phyloP scores from a whole-genome alignment of 176 grass and related monocot species.

The Avena eriantha region DNA sequence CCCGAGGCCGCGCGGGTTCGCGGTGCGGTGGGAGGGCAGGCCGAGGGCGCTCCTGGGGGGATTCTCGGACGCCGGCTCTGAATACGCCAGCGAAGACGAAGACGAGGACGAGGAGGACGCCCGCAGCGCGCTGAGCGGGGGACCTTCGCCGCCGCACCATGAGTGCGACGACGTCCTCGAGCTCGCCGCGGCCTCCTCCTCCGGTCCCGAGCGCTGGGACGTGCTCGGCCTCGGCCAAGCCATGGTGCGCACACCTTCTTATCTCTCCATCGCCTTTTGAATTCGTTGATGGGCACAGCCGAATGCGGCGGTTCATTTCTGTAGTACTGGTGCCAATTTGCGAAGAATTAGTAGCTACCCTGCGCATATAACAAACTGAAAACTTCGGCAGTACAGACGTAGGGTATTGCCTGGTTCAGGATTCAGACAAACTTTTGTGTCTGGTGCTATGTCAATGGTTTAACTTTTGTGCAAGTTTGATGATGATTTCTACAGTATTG shows the following conservation, averaged over 20 bases:
- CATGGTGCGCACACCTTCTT: slow-evolving; percentile 63
- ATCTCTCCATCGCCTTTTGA: neutral
- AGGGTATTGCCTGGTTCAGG: neutral
- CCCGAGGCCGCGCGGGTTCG: slow-evolving; percentile 21
- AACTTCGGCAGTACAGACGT: neutral
- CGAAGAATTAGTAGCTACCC: neutral
- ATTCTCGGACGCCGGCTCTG: slow-evolving; percentile 35
- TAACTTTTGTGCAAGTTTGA: neutral
- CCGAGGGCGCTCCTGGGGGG: slow-evolving; percentile 35
- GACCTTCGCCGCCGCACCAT: neutral
- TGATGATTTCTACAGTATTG: neutral
- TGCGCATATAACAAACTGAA: neutral
- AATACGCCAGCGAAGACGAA: slow-evolving; percentile 53
- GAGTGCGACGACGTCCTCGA: slow-evolving; percentile 42
- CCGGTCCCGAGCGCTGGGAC: slow-evolving; percentile 75
- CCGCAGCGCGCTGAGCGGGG: slow-evolving; percentile 11
- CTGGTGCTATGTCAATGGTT: neutral
- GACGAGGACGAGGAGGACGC: slow-evolving; percentile 48
- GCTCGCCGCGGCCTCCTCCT: slow-evolving; percentile 27
- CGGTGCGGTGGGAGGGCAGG: slow-evolving; percentile 9
- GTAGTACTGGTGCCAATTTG: neutral
- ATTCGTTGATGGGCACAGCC: neutral
- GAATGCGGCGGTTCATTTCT: neutral
- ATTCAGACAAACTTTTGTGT: neutral
- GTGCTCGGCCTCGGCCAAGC: slow-evolving; percentile 92